Evolutionary conservation across 1,284 basidiomycete species (phyloP), one percentile per base, ranked within the genome.

Genomic region (Bjerkandera adusta): DNA sequence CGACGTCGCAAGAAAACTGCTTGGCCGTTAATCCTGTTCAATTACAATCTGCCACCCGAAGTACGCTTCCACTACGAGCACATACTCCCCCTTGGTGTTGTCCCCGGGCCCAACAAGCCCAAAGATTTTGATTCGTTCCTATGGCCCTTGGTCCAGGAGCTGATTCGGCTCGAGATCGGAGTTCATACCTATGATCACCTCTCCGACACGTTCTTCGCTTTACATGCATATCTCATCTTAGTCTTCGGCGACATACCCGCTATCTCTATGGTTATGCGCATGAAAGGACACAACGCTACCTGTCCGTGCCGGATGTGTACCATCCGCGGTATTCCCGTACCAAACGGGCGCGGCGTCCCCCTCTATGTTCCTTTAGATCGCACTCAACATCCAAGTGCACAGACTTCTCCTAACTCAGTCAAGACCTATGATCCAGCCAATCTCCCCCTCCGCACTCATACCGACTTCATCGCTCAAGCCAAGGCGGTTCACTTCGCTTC

Each of bases 181-280:
- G 60, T 75, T 2, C 27, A 27, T 1, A 60, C 69, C 0, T 72
- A 60, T 32, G 67, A 76, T 52, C 47, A 50, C 1, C 29, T 61
- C 1, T 32, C 47, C 0, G 35, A 54, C 3, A 18, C 38, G 1
- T 20, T 64, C 8, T 74, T 73, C 43, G 32, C 48, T 2, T 59
- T 77, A 0, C 65, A 51, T 27, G 72, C 69, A 0, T 71, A 65
- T 43, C 63, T 72, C 2, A 65, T 74, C 7, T 43, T 71, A 4
- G 62, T 63, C 8, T 70, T 69, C 41, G 70, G 75, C 3, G 73
- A 77, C 46, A 74, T 75, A 22, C 73, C 69, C 5, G 76, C 73
- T 0, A 56, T 75, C 0, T 62, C 68, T 0, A 69, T 70, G 61
- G 29, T 75, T 4, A 68, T 75, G 66, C 47, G 58, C 1, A 71